These are phyloP conservation scores for Pisolithus marmoratus DNA, from an alignment of 768 basidiomycete genomes.

Conservation along the genomic window DNA sequence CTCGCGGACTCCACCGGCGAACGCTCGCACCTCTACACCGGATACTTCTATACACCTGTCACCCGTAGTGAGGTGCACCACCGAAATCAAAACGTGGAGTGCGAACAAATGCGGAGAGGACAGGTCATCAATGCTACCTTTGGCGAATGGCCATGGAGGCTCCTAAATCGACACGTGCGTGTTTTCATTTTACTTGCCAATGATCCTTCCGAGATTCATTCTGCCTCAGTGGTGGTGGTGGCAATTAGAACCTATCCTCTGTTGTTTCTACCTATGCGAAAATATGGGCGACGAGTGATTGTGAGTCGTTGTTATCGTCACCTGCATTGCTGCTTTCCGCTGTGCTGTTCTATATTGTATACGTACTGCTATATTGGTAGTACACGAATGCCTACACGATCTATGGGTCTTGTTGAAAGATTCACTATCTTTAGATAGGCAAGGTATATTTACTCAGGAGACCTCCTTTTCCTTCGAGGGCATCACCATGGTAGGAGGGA, in stretches of 20 bases:
- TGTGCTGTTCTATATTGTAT: no score
- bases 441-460: neutral
- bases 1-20: constrained; percentile 25
- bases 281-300: constrained; percentile 48
- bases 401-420: no score
- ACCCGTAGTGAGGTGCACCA: constrained; percentile 5
- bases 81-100: constrained; percentile 23
- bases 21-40: constrained; percentile 32
- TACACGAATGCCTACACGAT: no score
- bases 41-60: constrained; percentile 12
- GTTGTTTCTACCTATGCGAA: constrained; percentile 47
- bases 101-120: constrained; percentile 38
- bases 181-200: neutral
- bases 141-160: constrained; percentile 62
- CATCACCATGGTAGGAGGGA: constrained; percentile 89
- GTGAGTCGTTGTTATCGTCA: constrained; percentile 6
- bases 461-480: constrained; percentile 31
- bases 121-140: constrained; percentile 45
- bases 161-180: constrained; percentile 67
- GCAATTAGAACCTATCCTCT: constrained; percentile 58
- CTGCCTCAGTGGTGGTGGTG: constrained; percentile 77
- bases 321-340: neutral
- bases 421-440: constrained; percentile 4
- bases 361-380: no score
- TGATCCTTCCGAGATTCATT: neutral